These are phyloP conservation scores for Aspergillus nanangensis DNA, from an alignment of 495 filamentous ascomycete genomes.

Conservation along the genomic window DNA sequence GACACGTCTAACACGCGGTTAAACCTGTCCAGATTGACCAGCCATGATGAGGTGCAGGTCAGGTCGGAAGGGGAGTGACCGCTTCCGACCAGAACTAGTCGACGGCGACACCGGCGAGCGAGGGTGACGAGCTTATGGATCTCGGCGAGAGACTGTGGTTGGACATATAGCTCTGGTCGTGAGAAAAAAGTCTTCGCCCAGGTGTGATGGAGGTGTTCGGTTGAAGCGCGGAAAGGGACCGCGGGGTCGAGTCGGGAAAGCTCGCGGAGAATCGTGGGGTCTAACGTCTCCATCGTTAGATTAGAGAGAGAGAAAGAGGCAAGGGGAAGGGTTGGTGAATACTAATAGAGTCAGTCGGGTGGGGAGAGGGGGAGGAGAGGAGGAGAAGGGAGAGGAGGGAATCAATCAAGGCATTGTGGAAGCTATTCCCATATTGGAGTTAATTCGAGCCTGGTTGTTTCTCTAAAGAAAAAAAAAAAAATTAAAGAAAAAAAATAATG, in stretches of 20 bases:
- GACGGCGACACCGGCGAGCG: conserved; percentile 74
- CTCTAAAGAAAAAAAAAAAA: not conserved
- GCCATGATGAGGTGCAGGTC: conserved; percentile 92
- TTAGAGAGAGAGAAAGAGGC: not conserved
- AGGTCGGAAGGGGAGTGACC: conserved; percentile 89
- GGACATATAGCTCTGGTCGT: conserved; percentile 83
- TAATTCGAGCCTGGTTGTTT: too few relatives aligned
- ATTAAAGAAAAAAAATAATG: not conserved
- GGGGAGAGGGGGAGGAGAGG: too few relatives aligned
- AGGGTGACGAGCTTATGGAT: conserved; percentile 78
- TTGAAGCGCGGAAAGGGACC: conserved; percentile 71
- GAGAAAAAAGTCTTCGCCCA: conserved; percentile 93
- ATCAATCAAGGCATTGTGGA: conserved; percentile 4
- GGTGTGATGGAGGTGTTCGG: conserved; percentile 77
- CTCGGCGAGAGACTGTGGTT: conserved; percentile 71
- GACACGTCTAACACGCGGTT: conserved; percentile 67
- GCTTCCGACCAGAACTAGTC: conserved; percentile 75
- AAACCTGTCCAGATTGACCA: conserved; percentile 87
- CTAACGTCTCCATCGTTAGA: conserved; percentile 35
- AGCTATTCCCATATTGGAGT: too few relatives aligned
- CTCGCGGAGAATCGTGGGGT: conserved; percentile 46
- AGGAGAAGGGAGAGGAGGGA: not conserved
- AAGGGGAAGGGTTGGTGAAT: not conserved
- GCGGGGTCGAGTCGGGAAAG: conserved; percentile 50
- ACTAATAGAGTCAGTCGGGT: conserved; percentile 12